Evolutionary conservation across 352 stramenopile species (phyloP), one percentile per base, ranked within the genome.

Genomic region (Pythium sp.): DNA sequence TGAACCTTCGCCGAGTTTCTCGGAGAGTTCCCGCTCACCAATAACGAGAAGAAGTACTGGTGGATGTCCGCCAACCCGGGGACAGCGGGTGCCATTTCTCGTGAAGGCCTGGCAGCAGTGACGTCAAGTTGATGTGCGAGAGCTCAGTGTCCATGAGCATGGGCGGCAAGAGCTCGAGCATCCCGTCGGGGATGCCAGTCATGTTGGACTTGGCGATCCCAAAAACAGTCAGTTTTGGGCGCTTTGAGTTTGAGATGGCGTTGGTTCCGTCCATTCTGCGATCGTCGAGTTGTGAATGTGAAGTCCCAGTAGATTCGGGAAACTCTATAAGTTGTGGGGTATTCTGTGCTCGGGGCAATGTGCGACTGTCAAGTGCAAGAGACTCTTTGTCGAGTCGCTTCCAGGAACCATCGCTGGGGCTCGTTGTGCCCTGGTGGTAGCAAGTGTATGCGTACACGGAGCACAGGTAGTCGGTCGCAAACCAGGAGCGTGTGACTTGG

Each of bases 401-500:
- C 65, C 46, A 65, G 5, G 49, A 55, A 1, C 15, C 58, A 9
- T 59, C 58, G 47, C 47, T 61, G 15, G 65, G 58, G 8, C 24
- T 64, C 43, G 56, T 9, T 0, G 15, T 28, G 22, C 26, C 57
- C 22, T 62, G 24, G 5, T 8, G 49, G 36, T 62, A 61, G 57
- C 46, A 65, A 57, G 49, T 66, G 49, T 71, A 77, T 6, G 67
- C 24, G 61, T 71, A 78, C 43, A 72, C 66, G 3, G 72, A 69
- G 60, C 71, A 78, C 58, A 69, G 69, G 28, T 69, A 74, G 8
- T 54, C 46, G 7, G 26, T 63, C 14, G 58, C 43, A 57, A 78
- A 76, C 71, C 55, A 64, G 3, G 64, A 34, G 18, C n/a, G 8
- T 0, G 32, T 43, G 28, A 26, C n/a, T 32, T 54, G 56, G n/a